Conservation (phyloP, 2,329 filamentous ascomycete genomes). For the Alternaria sp. region DNA sequence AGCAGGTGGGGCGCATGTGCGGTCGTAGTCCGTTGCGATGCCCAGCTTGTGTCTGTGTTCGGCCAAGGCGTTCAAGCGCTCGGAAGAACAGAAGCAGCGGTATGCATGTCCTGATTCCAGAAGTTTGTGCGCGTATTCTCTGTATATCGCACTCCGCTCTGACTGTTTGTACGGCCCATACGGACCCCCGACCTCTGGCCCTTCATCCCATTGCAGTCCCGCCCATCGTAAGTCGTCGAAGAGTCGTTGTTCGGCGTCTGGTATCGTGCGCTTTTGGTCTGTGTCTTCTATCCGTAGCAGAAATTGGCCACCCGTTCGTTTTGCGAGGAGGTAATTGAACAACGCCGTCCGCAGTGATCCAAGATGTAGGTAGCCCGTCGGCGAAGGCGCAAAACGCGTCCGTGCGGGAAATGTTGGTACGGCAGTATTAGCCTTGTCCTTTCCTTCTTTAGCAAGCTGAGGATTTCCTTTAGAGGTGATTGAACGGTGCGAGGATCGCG, state of each 20-base stretch:
- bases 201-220: conserved; percentile 91
- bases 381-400: conserved; percentile 93
- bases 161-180: conserved; percentile 91
- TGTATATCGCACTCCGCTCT: conserved; percentile 77
- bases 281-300: conserved; percentile 93
- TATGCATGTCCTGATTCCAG: conserved; percentile 79
- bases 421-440: conserved; percentile 20
- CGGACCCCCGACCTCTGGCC: conserved; percentile 80
- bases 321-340: conserved; percentile 94
- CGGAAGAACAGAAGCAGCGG: conserved; percentile 86
- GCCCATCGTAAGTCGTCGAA: conserved; percentile 87
- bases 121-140: conserved; percentile 72
- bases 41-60: conserved; percentile 67
- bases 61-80: conserved; percentile 73
- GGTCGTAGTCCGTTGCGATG: conserved; percentile 69
- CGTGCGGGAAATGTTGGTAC: conserved; percentile 54
- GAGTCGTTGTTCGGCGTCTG: conserved; percentile 78
- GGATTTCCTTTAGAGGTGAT: conserved; percentile 20
- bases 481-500: conserved; percentile 22
- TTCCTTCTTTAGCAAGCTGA: neutral
- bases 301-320: conserved; percentile 87
- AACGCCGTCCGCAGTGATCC: conserved; percentile 90
- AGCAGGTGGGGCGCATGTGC: conserved; percentile 69
- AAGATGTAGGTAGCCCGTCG: conserved; percentile 91
- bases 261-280: conserved; percentile 84